Evolutionary conservation across 345 rosid genomes (phyloP).

Genomic region (Microthlaspi erraticum): DNA sequence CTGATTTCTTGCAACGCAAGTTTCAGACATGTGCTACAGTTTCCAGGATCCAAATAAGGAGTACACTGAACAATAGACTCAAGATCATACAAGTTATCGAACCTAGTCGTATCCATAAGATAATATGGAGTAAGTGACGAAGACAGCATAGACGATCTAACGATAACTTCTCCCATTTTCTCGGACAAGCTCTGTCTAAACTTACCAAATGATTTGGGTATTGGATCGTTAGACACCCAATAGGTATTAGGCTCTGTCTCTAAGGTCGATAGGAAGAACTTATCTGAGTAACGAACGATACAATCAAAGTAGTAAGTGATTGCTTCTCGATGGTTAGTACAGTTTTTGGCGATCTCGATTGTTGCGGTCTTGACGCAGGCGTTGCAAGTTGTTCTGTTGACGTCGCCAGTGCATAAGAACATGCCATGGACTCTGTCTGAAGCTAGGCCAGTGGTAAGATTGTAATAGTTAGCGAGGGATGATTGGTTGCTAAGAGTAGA

Average conservation of each 20-base stretch:
- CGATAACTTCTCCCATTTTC: constrained; percentile 33
- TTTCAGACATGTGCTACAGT: constrained; percentile 30
- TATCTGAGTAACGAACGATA: constrained; percentile 49
- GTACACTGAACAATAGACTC: constrained; percentile 41
- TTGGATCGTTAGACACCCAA: neutral
- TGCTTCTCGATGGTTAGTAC: constrained; percentile 40
- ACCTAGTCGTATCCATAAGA: neutral
- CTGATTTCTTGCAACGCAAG: constrained; percentile 32
- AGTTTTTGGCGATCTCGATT: neutral
- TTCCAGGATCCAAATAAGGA: constrained; percentile 11
- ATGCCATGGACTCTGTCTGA: constrained; percentile 39
- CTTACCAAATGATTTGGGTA: constrained; percentile 12
- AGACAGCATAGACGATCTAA: constrained; percentile 2
- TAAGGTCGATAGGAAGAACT: constrained; percentile 12
- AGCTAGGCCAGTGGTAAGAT: constrained; percentile 30
- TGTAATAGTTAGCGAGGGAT: constrained; percentile 26
- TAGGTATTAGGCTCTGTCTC: neutral
- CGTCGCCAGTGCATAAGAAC: constrained; percentile 50
- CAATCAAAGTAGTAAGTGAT: constrained; percentile 49
- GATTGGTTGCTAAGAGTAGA: constrained; percentile 27
- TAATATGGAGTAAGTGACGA: constrained; percentile 19
- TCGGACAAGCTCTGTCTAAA: constrained; percentile 22
- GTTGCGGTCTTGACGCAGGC: constrained; percentile 43
- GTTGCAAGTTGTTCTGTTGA: constrained; percentile 36
- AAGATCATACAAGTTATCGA: constrained; percentile 26